A percentile compares a stretch with the other conserved stretches of the same genome.
Conservation (phyloP, 2,329 filamentous ascomycete species). For the Aureobasidium sp. region DNA sequence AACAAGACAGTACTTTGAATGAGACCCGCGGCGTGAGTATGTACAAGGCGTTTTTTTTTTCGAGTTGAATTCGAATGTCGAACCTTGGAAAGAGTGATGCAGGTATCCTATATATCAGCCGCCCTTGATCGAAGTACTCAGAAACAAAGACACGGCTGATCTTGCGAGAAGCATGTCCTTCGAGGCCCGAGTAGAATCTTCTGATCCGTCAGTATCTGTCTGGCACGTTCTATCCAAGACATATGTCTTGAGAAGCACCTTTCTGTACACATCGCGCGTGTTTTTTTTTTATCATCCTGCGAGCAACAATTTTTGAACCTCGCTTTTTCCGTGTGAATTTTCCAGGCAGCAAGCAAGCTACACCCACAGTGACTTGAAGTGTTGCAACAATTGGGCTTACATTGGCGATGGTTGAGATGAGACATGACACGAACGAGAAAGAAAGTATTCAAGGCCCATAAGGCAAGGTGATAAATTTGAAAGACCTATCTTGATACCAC, state of each 20-base stretch:
- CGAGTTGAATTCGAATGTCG: not conserved
- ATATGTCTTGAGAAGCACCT: not conserved
- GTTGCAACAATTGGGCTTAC: not conserved
- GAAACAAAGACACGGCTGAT: not conserved
- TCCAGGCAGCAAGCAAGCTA: not conserved
- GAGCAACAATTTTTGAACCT: not conserved
- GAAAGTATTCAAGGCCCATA: not conserved
- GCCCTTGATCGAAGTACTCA: not conserved
- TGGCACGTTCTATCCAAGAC: not conserved
- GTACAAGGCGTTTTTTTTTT: not conserved
- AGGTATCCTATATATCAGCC: not conserved
- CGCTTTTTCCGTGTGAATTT: not conserved
- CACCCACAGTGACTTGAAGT: not conserved
- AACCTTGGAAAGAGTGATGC: not conserved
- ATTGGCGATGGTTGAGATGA: not conserved
- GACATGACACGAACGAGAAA: not conserved
- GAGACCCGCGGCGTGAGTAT: not conserved
- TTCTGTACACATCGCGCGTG: not conserved
- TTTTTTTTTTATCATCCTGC: not conserved
- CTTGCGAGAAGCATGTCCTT: not conserved
- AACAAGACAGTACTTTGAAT: not conserved
- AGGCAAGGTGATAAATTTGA: not conserved
- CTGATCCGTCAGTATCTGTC: not conserved
- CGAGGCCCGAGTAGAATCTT: not conserved
- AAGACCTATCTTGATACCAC: not conserved